Evolutionary conservation across 805 yeast genomes (phyloP).

Genomic region (Candida palmyrensis): DNA sequence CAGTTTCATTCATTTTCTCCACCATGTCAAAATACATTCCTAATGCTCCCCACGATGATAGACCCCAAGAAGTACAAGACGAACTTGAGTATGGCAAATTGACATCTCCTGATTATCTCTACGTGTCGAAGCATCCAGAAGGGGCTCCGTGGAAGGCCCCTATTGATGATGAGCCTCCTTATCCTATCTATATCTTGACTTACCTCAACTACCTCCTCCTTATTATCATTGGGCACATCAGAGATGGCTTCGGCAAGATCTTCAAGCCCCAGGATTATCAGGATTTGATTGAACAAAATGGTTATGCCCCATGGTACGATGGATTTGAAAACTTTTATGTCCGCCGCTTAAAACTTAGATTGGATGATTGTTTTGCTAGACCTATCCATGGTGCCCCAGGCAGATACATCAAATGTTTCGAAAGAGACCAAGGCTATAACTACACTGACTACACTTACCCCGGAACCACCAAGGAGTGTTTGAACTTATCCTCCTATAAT

Average conservation of each 20-base stretch:
- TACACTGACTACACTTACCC: slow-evolving; percentile 64
- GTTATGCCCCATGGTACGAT: slow-evolving; percentile 93
- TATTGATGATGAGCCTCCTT: slow-evolving; percentile 82
- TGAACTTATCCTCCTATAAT: slow-evolving; percentile 87
- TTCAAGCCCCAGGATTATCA: slow-evolving; percentile 63
- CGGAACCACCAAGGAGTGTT: slow-evolving; percentile 71
- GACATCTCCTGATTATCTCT: slow-evolving; percentile 59
- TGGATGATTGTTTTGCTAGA: slow-evolving; percentile 92
- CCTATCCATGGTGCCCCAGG: slow-evolving; percentile 99
- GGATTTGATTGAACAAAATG: slow-evolving; percentile 72
- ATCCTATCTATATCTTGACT: slow-evolving; percentile 70
- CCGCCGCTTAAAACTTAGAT: slow-evolving; percentile 83
- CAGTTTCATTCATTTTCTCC: too few relatives aligned
- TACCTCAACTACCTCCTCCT: slow-evolving; percentile 80
- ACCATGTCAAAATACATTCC: slow-evolving; percentile 21
- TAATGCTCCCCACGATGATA: slow-evolving; percentile 32
- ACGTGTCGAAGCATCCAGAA: slow-evolving; percentile 53
- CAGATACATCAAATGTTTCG: slow-evolving; percentile 75
- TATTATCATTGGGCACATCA: slow-evolving; percentile 83
- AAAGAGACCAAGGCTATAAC: slow-evolving; percentile 65
- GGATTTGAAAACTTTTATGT: slow-evolving; percentile 92
- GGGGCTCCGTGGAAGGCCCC: slow-evolving; percentile 59
- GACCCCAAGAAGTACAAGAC: slow-evolving; percentile 26
- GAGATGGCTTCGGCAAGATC: slow-evolving; percentile 79
- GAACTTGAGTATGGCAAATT: slow-evolving; percentile 72